phyloP scores from a whole-genome alignment of 352 stramenopile genomes.

The Bremia lactucae region DNA sequence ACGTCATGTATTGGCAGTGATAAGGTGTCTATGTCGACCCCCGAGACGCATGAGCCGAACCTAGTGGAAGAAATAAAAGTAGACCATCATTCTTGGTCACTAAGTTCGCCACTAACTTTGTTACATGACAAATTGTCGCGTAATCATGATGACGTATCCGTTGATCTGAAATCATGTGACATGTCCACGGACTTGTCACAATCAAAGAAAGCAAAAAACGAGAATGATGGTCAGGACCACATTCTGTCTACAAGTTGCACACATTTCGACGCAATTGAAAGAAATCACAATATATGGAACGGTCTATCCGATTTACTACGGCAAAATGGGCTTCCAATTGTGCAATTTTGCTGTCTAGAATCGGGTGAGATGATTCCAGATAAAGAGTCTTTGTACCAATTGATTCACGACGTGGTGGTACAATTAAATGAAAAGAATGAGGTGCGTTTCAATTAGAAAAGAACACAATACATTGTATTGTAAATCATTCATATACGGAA shows the following conservation, averaged over 20 bases:
- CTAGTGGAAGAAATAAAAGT: not conserved
- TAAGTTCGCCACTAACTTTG: no score
- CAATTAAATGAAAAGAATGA: slow-evolving; percentile 62
- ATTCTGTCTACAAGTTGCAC: not conserved
- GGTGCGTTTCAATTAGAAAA: slow-evolving; percentile 14
- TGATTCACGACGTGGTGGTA: slow-evolving; percentile 51
- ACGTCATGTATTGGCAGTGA: not conserved
- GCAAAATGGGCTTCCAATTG: slow-evolving; percentile 39
- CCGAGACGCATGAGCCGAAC: not conserved
- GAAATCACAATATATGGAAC: slow-evolving; percentile 24
- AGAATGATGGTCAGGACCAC: slow-evolving; percentile 1
- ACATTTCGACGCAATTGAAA: slow-evolving; percentile 1
- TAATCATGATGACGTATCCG: slow-evolving; percentile 1
- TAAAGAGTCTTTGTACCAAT: slow-evolving; percentile 34
- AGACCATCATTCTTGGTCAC: no score
- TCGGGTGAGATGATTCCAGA: slow-evolving; percentile 23
- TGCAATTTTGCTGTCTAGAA: slow-evolving; percentile 25
- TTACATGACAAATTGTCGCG: slow-evolving; percentile 5
- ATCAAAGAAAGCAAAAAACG: slow-evolving; percentile 20
- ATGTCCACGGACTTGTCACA: slow-evolving; percentile 5
- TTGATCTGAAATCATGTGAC: slow-evolving; percentile 2
- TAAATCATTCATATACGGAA: not conserved
- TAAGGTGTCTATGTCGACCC: not conserved
- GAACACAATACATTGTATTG: not conserved
- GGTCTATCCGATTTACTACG: slow-evolving; percentile 51